A percentile compares a stretch with the other conserved stretches of the same genome.
Conservation (phyloP, 1,284 basidiomycete genomes). For the Erythrobasidium hasegawianum region DNA sequence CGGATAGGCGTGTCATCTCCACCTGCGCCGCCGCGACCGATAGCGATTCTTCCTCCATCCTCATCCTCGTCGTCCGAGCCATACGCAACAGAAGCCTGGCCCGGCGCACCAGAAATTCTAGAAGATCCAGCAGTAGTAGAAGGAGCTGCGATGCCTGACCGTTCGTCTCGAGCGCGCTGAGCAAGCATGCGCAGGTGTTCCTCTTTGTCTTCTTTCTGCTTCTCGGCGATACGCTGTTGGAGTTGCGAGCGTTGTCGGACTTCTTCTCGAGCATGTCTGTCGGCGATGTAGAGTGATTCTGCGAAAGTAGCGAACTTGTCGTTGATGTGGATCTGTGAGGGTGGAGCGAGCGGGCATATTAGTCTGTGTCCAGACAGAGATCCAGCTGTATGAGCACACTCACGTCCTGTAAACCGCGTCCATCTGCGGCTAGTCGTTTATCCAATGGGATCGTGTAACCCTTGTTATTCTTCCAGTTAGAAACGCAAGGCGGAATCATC, state of each 20-base stretch:
- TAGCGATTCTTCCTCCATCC: conserved; percentile 62
- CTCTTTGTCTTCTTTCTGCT: conserved; percentile 96
- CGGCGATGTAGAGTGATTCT: conserved; percentile 92
- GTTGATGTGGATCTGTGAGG: conserved; percentile 81
- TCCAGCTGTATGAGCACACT: conserved; percentile 48
- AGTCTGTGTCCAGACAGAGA: neutral
- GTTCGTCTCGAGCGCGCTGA: conserved; percentile 90
- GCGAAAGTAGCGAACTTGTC: conserved; percentile 99
- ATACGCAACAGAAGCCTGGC: conserved; percentile 33
- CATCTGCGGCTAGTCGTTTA: conserved; percentile 96
- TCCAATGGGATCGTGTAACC: conserved; percentile 99
- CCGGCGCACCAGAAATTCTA: conserved; percentile 39
- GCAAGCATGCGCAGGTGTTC: conserved; percentile 91
- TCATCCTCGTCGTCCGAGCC: conserved; percentile 51
- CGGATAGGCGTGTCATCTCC: conserved; percentile 11
- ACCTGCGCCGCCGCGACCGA: conserved; percentile 69
- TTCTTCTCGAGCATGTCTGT: conserved; percentile 95
- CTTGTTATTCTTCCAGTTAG: conserved; percentile 99
- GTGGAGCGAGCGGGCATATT: neutral
- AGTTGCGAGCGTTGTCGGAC: conserved; percentile 91
- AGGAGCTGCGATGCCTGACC: conserved; percentile 63
- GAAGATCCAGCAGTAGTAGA: conserved; percentile 43
- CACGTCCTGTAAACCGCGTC: conserved; percentile 93
- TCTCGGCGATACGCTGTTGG: conserved; percentile 96
- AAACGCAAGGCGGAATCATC: conserved; percentile 99